These are phyloP conservation scores for Alternaria solani DNA, from an alignment of 2,329 filamentous ascomycete species.

Conservation along the genomic window DNA sequence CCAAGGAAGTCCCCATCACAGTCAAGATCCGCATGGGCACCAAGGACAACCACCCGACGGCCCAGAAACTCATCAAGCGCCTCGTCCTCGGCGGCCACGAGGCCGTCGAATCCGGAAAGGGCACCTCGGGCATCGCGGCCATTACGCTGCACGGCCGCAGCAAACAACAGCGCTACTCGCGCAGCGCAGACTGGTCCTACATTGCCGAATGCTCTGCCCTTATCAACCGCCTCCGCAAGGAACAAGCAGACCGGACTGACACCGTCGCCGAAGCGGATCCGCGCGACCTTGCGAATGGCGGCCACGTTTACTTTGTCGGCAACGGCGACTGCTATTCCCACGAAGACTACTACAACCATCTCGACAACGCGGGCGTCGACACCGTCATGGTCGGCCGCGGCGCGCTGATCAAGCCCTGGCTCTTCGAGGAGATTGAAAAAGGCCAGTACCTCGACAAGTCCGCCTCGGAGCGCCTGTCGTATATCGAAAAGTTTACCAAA, in stretches of 20 bases:
- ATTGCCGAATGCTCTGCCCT: constrained; percentile 89
- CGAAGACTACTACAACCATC: constrained; percentile 80
- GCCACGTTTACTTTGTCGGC: constrained; percentile 87
- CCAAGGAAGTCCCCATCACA: constrained; percentile 88
- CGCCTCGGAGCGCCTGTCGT: constrained; percentile 80
- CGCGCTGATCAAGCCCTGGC: constrained; percentile 95
- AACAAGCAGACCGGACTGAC: constrained; percentile 72
- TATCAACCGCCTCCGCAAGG: constrained; percentile 79
- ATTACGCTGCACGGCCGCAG: constrained; percentile 94
- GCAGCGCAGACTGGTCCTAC: constrained; percentile 91
- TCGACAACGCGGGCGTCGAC: constrained; percentile 82
- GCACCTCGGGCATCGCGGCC: constrained; percentile 79
- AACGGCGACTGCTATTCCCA: constrained; percentile 98
- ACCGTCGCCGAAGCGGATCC: constrained; percentile 80
- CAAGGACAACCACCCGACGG: constrained; percentile 78
- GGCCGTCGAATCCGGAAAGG: constrained; percentile 69
- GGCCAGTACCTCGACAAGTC: constrained; percentile 97
- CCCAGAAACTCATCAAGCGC: constrained; percentile 80
- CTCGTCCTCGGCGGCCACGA: constrained; percentile 82
- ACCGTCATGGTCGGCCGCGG: constrained; percentile 97
- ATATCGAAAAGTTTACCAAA: constrained; percentile 87
- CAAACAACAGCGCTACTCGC: constrained; percentile 92
- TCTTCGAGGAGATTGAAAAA: constrained; percentile 94
- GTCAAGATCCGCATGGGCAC: constrained; percentile 95
- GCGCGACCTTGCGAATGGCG: constrained; percentile 71